Base-by-base conservation (phyloP, 495 filamentous ascomycete genomes). In the Penicillium ochrochloron region DNA sequence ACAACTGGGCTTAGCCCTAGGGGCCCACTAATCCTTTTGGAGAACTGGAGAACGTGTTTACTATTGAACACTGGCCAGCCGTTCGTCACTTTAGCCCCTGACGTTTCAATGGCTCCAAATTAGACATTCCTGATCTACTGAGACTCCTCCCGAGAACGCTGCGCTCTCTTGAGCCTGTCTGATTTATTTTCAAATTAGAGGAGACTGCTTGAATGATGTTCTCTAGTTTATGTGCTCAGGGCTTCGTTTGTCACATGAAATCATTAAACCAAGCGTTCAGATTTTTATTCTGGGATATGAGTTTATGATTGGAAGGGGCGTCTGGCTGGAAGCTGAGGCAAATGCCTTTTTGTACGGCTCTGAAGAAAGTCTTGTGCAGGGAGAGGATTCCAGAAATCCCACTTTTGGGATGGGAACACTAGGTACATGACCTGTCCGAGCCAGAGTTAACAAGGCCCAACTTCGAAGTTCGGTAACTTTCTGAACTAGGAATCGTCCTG, bases 311-410 rank as follows among this genome's bases (percentile, higher is more conserved):
- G n/a, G n/a, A 44, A 44, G 41, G 41, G 41, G 41, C 33, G 17
- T 46, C 6, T 21, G 48, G 25, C 60, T 67, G 51, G n/a, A 57
- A 61, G 60, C 57, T 29, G 65, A 67, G 34, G 60, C 63, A 12
- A 25, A 50, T 48, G 63, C 7, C 56, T 67, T 67, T 67, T 52
- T 67, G 31, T 67, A 67, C 42, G 60, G 39, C 60, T 63, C 60
- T 67, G 60, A 60, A 33, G 60, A 63, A 57, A 67, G 33, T 63
- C 65, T 57, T 42, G 2, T 51, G 53, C 2, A 62, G 35, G 56
- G 35, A 63, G 2, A 10, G 34, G n/a, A 37, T 50, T 51, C 31
- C 35, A 8, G 25, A 37, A 31, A 9, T 57, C 65, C 65, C 23
- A 67, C 60, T 21, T 12, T n/a, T 12, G 65, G 60, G 60, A 50